Evolutionary conservation across 306 rosid genomes (phyloP).

Genomic region (Urtica urens): DNA sequence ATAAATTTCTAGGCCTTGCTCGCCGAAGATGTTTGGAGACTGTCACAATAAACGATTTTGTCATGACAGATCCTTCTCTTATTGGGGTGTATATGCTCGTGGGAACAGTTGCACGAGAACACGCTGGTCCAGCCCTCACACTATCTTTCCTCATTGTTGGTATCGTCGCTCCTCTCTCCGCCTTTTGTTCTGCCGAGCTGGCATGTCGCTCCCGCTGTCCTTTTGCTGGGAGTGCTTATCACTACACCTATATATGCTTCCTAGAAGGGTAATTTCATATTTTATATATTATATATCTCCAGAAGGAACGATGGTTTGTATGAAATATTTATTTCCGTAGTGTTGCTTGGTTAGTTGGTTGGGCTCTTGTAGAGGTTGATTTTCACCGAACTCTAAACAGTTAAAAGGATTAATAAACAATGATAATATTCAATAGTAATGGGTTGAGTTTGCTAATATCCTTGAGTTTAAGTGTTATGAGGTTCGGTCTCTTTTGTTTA

Average conservation of each 20-base stretch:
- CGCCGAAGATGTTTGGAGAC: no score
- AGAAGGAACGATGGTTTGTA: no score
- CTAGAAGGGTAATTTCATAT: constrained; percentile 65
- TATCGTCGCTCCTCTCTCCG: constrained; percentile 80
- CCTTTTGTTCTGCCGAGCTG: constrained; percentile 90
- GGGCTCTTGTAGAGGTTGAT: constrained; percentile 84
- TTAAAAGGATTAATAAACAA: no score
- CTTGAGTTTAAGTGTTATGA: no score
- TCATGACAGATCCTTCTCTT: no score
- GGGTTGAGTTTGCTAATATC: no score
- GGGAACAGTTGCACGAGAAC: constrained; percentile 95
- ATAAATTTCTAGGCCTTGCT: no score
- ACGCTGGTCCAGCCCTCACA: constrained; percentile 73
- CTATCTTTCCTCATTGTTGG: constrained; percentile 76
- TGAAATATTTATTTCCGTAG: constrained; percentile 28
- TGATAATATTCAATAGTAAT: no score
- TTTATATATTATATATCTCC: background rate
- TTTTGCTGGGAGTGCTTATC: constrained; percentile 96
- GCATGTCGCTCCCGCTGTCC: constrained; percentile 90
- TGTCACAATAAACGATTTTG: no score
- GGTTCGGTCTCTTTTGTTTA: no score
- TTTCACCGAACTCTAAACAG: no score
- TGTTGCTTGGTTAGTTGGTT: constrained; percentile 91
- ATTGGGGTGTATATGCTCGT: constrained; percentile 93
- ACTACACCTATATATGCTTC: constrained; percentile 78